phyloP scores from a whole-genome alignment of 225 moss, liverwort and hornwort genomes.

The Bryoerythrophyllum caledonicum region DNA sequence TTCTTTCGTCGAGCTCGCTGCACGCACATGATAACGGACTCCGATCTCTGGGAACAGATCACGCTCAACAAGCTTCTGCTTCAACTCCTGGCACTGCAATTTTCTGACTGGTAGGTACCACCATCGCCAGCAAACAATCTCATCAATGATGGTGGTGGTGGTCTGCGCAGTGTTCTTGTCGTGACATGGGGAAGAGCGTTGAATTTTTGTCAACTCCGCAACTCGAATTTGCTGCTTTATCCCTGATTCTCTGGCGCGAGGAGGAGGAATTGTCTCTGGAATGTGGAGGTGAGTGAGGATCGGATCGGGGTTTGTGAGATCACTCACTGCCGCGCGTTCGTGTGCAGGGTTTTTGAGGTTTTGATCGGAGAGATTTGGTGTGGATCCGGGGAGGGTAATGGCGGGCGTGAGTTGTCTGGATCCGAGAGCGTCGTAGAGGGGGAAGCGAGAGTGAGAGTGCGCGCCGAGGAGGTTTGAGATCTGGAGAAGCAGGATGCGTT shows the following conservation, averaged over 20 bases:
- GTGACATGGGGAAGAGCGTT: not conserved
- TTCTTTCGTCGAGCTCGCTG: not conserved
- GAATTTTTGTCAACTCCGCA: not conserved
- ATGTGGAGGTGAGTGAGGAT: conserved; percentile 4
- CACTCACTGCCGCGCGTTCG: too few species aligned
- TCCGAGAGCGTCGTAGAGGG: conserved; percentile 6
- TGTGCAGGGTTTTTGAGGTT: conserved; percentile 13
- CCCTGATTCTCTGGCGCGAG: not conserved
- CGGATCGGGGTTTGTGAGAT: conserved; percentile 1
- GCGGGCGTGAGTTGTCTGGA: conserved; percentile 20
- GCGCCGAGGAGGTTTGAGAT: conserved; percentile 43
- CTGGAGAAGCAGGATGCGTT: conserved; percentile 21
- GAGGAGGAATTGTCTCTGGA: not conserved
- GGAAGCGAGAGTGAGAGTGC: not conserved
- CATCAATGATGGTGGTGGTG: not conserved
- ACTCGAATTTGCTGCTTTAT: not conserved
- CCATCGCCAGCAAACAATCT: not conserved
- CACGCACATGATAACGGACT: not conserved
- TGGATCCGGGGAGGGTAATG: conserved; percentile 14
- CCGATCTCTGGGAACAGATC: not conserved
- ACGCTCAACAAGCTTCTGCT: not conserved
- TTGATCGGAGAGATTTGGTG: conserved; percentile 21
- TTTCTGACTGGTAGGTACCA: not conserved
- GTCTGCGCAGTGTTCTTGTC: too few species aligned
- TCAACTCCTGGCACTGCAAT: too few species aligned